phyloP scores from a whole-genome alignment of 495 filamentous ascomycete species.

The Talaromyces nanjingensis region DNA sequence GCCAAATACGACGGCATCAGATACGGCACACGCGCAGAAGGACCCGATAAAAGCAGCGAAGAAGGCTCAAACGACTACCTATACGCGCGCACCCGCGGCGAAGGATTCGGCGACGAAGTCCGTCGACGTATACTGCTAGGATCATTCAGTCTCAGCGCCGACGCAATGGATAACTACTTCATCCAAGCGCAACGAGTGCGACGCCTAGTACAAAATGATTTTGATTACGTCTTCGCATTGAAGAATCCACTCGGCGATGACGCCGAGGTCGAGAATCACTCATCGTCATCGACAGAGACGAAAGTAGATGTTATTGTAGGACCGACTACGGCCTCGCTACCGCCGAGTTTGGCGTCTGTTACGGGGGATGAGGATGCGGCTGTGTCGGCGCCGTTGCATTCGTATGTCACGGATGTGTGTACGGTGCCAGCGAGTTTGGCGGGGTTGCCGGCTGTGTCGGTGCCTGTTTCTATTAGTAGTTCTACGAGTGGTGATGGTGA shows the following conservation, averaged over 20 bases:
- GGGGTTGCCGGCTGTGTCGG: constrained; percentile 79
- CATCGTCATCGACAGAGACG: constrained; percentile 17
- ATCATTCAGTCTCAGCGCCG: constrained; percentile 82
- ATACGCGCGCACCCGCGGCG: constrained; percentile 65
- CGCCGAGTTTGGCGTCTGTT: constrained; percentile 53
- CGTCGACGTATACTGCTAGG: constrained; percentile 80
- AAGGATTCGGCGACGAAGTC: constrained; percentile 78
- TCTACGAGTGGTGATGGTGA: neutral
- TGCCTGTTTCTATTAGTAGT: constrained; percentile 51
- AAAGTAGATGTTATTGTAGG: constrained; percentile 83
- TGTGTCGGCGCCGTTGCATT: constrained; percentile 33
- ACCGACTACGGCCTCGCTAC: constrained; percentile 74
- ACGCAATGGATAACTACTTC: constrained; percentile 94
- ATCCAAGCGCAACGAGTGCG: constrained; percentile 86
- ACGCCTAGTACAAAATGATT: constrained; percentile 75
- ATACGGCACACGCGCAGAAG: constrained; percentile 57
- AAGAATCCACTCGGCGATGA: constrained; percentile 51
- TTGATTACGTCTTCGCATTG: constrained; percentile 66
- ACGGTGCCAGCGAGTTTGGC: constrained; percentile 93
- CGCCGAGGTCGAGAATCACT: constrained; percentile 22
- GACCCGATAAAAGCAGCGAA: constrained; percentile 19
- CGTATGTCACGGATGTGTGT: constrained; percentile 89
- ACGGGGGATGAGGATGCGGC: constrained; percentile 34
- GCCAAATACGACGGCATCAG: constrained; percentile 94
- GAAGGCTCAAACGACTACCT: constrained; percentile 46